Evolutionary conservation across 257 asterid genomes (phyloP).

Genomic region (Fraxinus cuspidata): DNA sequence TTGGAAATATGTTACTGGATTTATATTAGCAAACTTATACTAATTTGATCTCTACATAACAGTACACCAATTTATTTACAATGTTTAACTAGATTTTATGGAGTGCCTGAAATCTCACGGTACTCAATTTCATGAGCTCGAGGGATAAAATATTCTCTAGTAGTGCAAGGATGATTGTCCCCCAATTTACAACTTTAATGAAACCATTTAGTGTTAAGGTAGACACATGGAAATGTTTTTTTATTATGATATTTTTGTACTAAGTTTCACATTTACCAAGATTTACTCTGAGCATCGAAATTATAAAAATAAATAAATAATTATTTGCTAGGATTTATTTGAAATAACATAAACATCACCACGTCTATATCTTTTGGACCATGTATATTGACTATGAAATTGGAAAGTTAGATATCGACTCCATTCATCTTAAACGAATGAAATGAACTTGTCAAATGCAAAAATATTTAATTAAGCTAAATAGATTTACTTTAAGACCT

Average conservation of each 20-base stretch:
- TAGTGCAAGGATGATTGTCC: conserved; percentile 30
- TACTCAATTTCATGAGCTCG: conserved; percentile 11
- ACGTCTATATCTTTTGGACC: too few relatives aligned
- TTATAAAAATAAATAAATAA: too few relatives aligned
- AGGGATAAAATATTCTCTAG: background rate
- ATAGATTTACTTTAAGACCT: too few relatives aligned
- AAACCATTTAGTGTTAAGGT: conserved; percentile 17
- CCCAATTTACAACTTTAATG: conserved; percentile 29
- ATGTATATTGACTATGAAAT: too few relatives aligned
- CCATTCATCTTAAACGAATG: background rate
- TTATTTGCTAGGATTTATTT: background rate
- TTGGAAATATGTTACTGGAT: background rate
- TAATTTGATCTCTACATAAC: too few relatives aligned
- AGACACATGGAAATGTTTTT: conserved; percentile 30
- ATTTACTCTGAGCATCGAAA: conserved; percentile 12
- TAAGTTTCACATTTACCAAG: conserved; percentile 34
- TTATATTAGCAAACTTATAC: background rate
- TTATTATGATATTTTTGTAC: background rate
- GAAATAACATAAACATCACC: background rate
- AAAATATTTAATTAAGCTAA: too few relatives aligned
- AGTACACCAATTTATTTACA: background rate
- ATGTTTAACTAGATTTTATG: too few relatives aligned
- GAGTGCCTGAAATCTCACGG: conserved; percentile 21
- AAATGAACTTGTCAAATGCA: too few relatives aligned
- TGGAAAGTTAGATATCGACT: background rate